Percentiles rank a stretch among this genome's conserved stretches.
Evolutionary conservation across 2,329 filamentous ascomycete genomes (phyloP).

Genomic region (Pseudogymnoascus sp.): DNA sequence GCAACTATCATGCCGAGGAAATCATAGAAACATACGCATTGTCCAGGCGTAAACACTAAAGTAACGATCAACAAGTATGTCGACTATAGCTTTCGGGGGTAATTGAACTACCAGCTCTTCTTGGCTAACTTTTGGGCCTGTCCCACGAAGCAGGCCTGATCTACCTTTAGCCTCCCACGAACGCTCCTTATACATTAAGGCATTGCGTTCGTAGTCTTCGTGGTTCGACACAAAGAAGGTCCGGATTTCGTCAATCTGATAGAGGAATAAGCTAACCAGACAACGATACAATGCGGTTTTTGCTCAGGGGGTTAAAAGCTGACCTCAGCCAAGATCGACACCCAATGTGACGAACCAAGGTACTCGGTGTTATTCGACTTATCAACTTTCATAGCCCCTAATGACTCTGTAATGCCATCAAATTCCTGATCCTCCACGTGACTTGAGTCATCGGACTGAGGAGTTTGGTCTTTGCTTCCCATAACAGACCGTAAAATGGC

Average conservation of each 20-base stretch:
- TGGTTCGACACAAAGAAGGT: constrained; percentile 10
- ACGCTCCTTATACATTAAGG: constrained; percentile 7
- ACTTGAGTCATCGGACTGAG: background rate
- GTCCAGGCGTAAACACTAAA: constrained; percentile 8
- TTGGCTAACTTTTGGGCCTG: background rate
- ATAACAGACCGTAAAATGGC: constrained; percentile 12
- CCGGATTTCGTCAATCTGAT: constrained; percentile 14
- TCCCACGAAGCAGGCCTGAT: constrained; percentile 13
- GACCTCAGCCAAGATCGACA: constrained; percentile 16
- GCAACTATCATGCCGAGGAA: background rate
- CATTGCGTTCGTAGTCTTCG: constrained; percentile 9
- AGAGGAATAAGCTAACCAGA: background rate
- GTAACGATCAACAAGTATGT: constrained; percentile 13
- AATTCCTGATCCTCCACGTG: background rate
- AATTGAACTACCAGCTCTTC: constrained; percentile 13
- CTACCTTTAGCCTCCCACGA: constrained; percentile 1
- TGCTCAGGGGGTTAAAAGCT: background rate
- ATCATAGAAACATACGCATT: background rate
- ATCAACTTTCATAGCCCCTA: constrained; percentile 16
- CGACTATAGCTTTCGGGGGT: constrained; percentile 5
- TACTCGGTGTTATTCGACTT: constrained; percentile 11
- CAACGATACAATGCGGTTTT: background rate
- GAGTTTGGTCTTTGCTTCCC: background rate
- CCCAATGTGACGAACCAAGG: constrained; percentile 13
- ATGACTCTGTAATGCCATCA: constrained; percentile 9